phyloP scores from a whole-genome alignment of 2,329 filamentous ascomycete species.

The Aureobasidium sp. region DNA sequence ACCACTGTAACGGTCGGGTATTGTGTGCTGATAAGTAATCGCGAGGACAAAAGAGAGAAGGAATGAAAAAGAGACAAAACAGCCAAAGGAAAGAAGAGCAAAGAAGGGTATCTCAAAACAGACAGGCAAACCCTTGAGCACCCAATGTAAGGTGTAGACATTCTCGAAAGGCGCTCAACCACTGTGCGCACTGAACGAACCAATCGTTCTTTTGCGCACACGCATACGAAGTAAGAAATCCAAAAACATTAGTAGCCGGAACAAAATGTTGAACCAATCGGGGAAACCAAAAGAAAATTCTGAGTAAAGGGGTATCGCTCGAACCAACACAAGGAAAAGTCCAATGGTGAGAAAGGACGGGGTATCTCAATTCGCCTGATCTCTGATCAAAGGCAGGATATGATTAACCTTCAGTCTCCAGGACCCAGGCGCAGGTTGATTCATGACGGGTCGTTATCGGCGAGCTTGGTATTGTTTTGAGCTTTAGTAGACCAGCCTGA shows the following conservation, averaged over 20 bases:
- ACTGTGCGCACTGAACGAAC: conserved; percentile 1
- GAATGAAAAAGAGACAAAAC: not conserved
- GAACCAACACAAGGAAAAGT: conserved; percentile 15
- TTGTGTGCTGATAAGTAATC: not conserved
- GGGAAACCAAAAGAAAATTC: not conserved
- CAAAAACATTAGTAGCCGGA: conserved; percentile 4
- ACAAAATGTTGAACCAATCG: not conserved
- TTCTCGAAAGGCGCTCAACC: not conserved
- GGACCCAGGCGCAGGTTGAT: conserved; percentile 12
- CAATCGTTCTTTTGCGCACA: not conserved
- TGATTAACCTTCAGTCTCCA: conserved; percentile 13
- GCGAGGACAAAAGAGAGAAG: not conserved
- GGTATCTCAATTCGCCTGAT: conserved; percentile 13
- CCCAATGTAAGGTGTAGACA: not conserved
- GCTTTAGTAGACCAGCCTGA: conserved; percentile 41
- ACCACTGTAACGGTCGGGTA: conserved; percentile 8
- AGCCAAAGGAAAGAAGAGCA: not conserved
- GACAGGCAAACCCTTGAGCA: conserved; percentile 1
- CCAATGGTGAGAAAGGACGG: conserved; percentile 10
- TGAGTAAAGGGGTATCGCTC: not conserved
- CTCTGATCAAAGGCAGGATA: conserved; percentile 12
- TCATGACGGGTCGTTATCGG: conserved; percentile 8
- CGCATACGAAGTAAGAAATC: not conserved
- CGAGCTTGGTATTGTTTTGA: not conserved
- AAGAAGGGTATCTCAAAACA: conserved; percentile 15